These are phyloP conservation scores for Syzygium syzygioides DNA, from an alignment of 441 rosid species.

Conservation along the genomic window DNA sequence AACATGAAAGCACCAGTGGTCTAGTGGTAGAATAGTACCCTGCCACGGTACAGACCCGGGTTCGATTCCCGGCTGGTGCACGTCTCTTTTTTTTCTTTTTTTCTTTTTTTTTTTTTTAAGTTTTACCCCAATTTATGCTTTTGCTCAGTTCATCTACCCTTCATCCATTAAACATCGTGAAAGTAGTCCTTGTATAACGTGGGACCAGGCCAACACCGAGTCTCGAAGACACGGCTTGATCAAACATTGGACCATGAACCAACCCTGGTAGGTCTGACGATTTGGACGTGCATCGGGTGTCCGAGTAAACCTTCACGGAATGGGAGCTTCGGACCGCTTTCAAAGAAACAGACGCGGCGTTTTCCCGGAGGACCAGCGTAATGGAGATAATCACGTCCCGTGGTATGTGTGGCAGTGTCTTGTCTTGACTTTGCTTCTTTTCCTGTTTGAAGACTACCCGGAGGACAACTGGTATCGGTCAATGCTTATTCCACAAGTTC, in stretches of 20 bases:
- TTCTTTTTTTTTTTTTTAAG: background rate
- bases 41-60: constrained; percentile 80
- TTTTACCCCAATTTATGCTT: background rate
- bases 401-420: background rate
- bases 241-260: background rate
- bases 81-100: fast-evolving
- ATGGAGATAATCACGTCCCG: background rate
- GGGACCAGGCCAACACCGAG: background rate
- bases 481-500: background rate
- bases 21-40: constrained; percentile 34
- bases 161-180: background rate
- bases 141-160: background rate
- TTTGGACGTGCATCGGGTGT: background rate
- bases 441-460: background rate
- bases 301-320: background rate
- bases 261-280: background rate
- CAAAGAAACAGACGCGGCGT: background rate
- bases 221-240: background rate
- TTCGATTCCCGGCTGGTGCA: constrained; percentile 87
- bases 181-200: background rate
- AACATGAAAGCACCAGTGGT: background rate
- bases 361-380: background rate
- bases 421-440: background rate
- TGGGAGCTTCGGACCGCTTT: background rate
- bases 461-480: background rate